Base-by-base conservation (phyloP, 257 asterid species). In the Haberlea rhodopensis region DNA sequence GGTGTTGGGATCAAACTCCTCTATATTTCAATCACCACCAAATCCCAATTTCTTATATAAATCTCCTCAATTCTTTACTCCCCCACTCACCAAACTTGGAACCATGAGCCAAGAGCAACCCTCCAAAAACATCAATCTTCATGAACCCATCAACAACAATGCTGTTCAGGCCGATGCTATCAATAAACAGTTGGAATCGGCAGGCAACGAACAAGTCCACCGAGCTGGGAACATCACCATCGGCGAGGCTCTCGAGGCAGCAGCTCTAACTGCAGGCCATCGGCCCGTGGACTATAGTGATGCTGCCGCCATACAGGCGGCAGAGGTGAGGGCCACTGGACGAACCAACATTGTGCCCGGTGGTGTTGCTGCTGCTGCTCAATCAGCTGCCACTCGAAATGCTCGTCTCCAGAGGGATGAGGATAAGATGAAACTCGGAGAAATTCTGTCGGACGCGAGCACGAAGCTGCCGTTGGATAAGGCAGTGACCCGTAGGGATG, bases 251-350 rank as follows among this genome's bases (percentile, higher is more conserved):
- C 94, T 92, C 13, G 98, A 92, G 78, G 98, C 98, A 0, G 85
- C 97, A 2, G 95, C 87, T 28, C 75, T 92, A 5, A 89, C 97
- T 1, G 95, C 98, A 20, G 97, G 98, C 10, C 79, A 87, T 67
- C 72, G 80, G 73, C 83, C 98, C 0, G 98, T 92, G 13, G 97
- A 87, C 79, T 92, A 84, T 62, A 85, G 96, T 55, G 98, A 92
- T 10, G 98, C 98, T 0, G 98, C 98, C 0, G 98, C 98, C 0
- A 92, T 92, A 28, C 99, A 92, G 69, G 99, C 99, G 1, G 99
- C 99, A 0, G 97, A 92, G 82, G 99, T 92, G 22, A 81, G 99
- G 73, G 99, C 99, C 8, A 92, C 97, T 0, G 95, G 99, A 4
- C 94, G 97, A 8, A 92, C 97, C 13, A 87, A 84, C 64, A 92